phyloP scores from a whole-genome alignment of 805 yeast genomes.

The Candida mattraensis region DNA sequence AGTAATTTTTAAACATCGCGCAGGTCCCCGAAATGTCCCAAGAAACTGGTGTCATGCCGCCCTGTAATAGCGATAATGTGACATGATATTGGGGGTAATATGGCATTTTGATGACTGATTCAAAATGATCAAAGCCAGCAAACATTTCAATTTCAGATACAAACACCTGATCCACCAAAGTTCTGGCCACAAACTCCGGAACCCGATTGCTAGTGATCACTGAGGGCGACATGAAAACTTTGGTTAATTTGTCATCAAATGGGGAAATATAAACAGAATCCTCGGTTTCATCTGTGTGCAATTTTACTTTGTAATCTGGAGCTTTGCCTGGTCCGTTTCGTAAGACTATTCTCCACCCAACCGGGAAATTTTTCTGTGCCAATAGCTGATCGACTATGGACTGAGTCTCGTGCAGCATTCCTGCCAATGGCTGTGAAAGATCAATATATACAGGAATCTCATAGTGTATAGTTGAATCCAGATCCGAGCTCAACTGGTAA shows the following conservation, averaged over 20 bases:
- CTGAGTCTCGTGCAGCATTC: slow-evolving; percentile 38
- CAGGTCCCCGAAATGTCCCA: slow-evolving; percentile 73
- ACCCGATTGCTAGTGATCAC: slow-evolving; percentile 30
- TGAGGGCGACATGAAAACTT: slow-evolving; percentile 31
- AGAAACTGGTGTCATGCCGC: slow-evolving; percentile 60
- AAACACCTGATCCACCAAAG: slow-evolving; percentile 42
- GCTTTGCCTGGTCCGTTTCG: slow-evolving; percentile 25
- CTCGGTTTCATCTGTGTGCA: slow-evolving; percentile 16
- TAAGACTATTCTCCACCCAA: slow-evolving; percentile 34
- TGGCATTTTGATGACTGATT: slow-evolving; percentile 43
- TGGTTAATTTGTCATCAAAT: slow-evolving; percentile 34
- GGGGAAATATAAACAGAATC: slow-evolving; percentile 38
- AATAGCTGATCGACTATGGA: slow-evolving; percentile 31
- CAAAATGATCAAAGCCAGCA: slow-evolving; percentile 22
- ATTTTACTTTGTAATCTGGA: slow-evolving; percentile 38
- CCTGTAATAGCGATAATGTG: slow-evolving; percentile 72
- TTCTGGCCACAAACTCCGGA: slow-evolving; percentile 37
- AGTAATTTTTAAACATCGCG: slow-evolving; percentile 53
- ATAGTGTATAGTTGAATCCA: slow-evolving; percentile 30
- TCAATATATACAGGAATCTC: slow-evolving; percentile 47
- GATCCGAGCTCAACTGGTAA: slow-evolving; percentile 19
- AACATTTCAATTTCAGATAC: slow-evolving; percentile 37
- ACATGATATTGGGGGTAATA: slow-evolving; percentile 70
- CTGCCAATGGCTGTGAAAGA: slow-evolving; percentile 31
- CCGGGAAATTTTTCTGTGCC: slow-evolving; percentile 10